Conservation (phyloP, 148 eudicot genomes). For the Vaccinium vitisidaea region DNA sequence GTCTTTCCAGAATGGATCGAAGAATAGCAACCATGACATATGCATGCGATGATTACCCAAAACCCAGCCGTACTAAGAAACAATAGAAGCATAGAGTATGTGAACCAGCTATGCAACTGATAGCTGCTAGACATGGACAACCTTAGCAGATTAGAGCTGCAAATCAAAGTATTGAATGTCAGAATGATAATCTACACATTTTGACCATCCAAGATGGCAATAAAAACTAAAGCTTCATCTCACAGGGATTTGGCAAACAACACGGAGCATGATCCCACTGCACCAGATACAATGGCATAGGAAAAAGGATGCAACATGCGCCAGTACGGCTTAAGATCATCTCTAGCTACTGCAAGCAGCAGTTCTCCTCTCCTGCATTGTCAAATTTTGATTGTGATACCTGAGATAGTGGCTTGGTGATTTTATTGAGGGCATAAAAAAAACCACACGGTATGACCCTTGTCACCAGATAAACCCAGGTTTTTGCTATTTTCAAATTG, state of each 20-base stretch:
- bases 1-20: not conserved
- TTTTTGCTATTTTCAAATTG: not conserved
- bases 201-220: not conserved
- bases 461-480: not conserved
- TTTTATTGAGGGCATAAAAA: not conserved
- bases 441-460: not conserved
- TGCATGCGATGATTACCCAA: slow-evolving; percentile 57
- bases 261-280: slow-evolving; percentile 95
- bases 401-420: not conserved
- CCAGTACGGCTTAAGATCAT: slow-evolving; percentile 69
- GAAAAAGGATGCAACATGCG: slow-evolving; percentile 87
- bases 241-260: slow-evolving; percentile 96
- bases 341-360: slow-evolving; percentile 55
- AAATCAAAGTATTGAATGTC: slow-evolving; percentile 19
- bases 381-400: slow-evolving; percentile 1
- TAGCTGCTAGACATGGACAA: slow-evolving; percentile 82
- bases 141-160: slow-evolving; percentile 89
- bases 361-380: slow-evolving; percentile 81
- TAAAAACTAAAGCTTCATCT: slow-evolving; percentile 24
- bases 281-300: slow-evolving; percentile 91
- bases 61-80: slow-evolving; percentile 96
- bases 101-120: slow-evolving; percentile 87
- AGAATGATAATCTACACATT: not conserved
- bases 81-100: slow-evolving; percentile 80
- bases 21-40: not conserved